Base-by-base conservation (phyloP, 2,329 filamentous ascomycete genomes). In the Alternaria dauci region DNA sequence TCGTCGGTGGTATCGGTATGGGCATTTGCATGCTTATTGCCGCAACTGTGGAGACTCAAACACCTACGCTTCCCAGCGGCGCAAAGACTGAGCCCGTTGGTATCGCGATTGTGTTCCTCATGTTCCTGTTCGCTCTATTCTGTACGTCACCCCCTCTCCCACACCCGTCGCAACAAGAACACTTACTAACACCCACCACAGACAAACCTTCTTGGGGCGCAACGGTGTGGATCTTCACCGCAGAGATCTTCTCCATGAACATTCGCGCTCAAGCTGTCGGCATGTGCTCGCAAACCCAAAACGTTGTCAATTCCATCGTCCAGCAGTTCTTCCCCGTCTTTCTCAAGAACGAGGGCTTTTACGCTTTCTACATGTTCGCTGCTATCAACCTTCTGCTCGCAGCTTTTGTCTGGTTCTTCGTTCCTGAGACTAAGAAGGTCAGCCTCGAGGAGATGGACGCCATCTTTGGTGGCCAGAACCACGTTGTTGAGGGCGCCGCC, bases 321-420 rank as follows among this genome's bases (percentile, higher is more conserved):
- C 87, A 90, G 75, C 88, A 91, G 65, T 90, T 90, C 81, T 90
- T 91, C 82, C 88, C 88, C 12, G 85, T 83, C 12, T 90, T 91
- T 80, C 82, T 90, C 16, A 80, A 84, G 54, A 87, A 89, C 70
- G 80, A 80, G 51, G 83, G 83, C 16, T 86, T 85, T 71, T 85
- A 84, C 63, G 83, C 83, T 6, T 86, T 86, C 65, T 85, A 85
- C 75, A 83, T 86, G 79, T 85, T 86, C 58, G 83, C 82, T 0
- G 83, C 81, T 7, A 82, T 81, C 63, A 81, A 81, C 55, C 61
- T 78, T 26, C 55, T 80, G 38, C 68, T 81, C 9, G 79, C 78
- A 2, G 65, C 68, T 1, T 82, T 82, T 58, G 79, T 81, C 7
- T 79, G 71, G 70, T 80, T 79, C 66, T 80, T 75, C 61, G 72